Conservation (phyloP, 176 grass and related monocot species). For the Phyllostachys edulis region DNA sequence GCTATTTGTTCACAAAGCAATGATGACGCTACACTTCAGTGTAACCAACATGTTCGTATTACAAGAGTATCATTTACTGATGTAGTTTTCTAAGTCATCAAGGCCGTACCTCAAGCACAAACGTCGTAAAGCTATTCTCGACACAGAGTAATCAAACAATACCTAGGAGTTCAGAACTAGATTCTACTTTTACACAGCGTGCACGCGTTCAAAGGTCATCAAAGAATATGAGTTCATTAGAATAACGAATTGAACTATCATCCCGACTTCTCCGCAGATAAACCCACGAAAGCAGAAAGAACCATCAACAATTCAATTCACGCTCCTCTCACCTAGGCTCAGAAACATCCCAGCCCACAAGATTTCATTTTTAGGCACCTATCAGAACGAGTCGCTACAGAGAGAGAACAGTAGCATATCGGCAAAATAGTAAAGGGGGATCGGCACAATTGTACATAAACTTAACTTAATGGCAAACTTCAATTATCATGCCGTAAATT, state of each 20-base stretch:
- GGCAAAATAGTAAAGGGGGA: not conserved
- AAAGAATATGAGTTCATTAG: not conserved
- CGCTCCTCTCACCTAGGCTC: not conserved
- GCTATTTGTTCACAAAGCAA: conserved; percentile 5
- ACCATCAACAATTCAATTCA: not conserved
- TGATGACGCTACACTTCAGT: not conserved
- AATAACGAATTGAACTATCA: not conserved
- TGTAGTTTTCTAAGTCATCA: not conserved
- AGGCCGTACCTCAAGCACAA: not conserved
- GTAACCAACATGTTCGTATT: conserved; percentile 20
- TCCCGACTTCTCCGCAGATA: not conserved
- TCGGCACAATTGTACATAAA: not conserved
- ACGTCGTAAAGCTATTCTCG: not conserved
- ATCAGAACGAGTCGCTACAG: not conserved
- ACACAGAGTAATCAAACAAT: not conserved
- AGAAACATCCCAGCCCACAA: not conserved
- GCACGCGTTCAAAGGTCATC: not conserved
- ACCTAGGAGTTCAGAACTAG: not conserved
- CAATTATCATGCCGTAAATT: too few relatives aligned
- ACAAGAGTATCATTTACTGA: not conserved
- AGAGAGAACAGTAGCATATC: not conserved
- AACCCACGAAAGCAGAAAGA: not conserved
- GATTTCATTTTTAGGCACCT: not conserved
- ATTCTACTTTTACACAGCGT: not conserved
- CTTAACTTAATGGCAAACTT: too few relatives aligned